Percentiles rank a stretch among this genome's conserved stretches.
These are phyloP conservation scores for Meyerozyma smithsonii DNA, from an alignment of 1,139 yeast genomes.

Conservation along the genomic window DNA sequence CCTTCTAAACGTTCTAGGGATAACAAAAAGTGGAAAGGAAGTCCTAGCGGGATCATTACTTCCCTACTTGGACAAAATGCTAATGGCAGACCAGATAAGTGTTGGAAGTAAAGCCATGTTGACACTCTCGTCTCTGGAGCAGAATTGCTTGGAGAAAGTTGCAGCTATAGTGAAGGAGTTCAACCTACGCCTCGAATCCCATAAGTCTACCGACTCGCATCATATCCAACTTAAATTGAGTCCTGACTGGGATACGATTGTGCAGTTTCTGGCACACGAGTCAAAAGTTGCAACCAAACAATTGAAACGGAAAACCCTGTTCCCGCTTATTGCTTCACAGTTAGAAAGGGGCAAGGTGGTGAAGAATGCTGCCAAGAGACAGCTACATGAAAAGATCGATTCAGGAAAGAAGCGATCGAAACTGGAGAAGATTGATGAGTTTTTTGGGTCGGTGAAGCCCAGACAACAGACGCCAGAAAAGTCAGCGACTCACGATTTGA, in stretches of 20 bases:
- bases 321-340: slow-evolving; percentile 40
- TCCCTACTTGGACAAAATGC: slow-evolving; percentile 43
- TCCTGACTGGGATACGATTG: slow-evolving; percentile 35
- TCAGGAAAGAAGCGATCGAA: slow-evolving; percentile 23
- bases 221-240: slow-evolving; percentile 24
- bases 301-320: slow-evolving; percentile 27
- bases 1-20: slow-evolving; percentile 25
- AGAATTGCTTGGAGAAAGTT: slow-evolving; percentile 22
- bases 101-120: slow-evolving; percentile 23
- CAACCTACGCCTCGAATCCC: slow-evolving; percentile 28
- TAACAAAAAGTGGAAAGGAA: slow-evolving; percentile 19
- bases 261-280: slow-evolving; percentile 20
- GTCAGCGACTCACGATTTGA: slow-evolving; percentile 14
- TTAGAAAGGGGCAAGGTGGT: slow-evolving; percentile 28
- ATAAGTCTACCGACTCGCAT: slow-evolving; percentile 32
- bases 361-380: slow-evolving; percentile 25
- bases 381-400: slow-evolving; percentile 15
- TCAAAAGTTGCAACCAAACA: slow-evolving; percentile 20
- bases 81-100: slow-evolving; percentile 35
- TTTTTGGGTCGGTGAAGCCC: slow-evolving; percentile 29
- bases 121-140: slow-evolving; percentile 20
- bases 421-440: slow-evolving; percentile 30
- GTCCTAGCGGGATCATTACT: slow-evolving; percentile 28
- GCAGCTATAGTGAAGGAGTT: slow-evolving; percentile 25
- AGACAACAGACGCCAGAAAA: slow-evolving; percentile 13